These are phyloP conservation scores for Mycena vulgaris DNA, from an alignment of 768 basidiomycete species.

Conservation along the genomic window DNA sequence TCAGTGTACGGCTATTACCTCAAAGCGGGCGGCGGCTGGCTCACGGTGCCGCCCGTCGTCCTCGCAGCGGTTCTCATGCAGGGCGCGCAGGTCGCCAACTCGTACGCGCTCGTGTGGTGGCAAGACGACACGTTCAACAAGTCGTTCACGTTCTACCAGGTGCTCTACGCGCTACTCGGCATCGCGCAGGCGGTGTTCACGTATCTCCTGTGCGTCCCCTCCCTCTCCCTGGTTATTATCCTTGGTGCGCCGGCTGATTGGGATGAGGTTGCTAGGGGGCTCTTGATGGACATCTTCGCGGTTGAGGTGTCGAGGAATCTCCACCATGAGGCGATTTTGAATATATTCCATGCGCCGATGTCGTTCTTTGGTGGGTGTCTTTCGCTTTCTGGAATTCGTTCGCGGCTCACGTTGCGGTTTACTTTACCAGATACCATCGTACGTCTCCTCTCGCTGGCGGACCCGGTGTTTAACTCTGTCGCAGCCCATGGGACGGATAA, in stretches of 20 bases:
- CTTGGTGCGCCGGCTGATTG: too few species aligned
- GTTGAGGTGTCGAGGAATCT: slow-evolving; percentile 73
- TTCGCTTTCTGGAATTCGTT: slow-evolving; percentile 41
- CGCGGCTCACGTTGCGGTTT: slow-evolving; percentile 4
- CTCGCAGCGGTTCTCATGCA: slow-evolving; percentile 71
- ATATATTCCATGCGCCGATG: slow-evolving; percentile 81
- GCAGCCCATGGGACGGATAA: slow-evolving; percentile 72
- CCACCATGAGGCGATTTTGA: slow-evolving; percentile 67
- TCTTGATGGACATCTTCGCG: slow-evolving; percentile 69
- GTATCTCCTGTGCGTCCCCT: slow-evolving; percentile 63
- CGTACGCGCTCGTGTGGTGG: slow-evolving; percentile 83
- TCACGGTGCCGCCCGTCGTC: slow-evolving; percentile 65
- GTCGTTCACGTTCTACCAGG: slow-evolving; percentile 74
- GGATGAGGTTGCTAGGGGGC: slow-evolving; percentile 65
- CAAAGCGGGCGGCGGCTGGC: slow-evolving; percentile 64
- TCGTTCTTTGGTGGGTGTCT: slow-evolving; percentile 76
- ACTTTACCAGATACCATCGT: slow-evolving; percentile 31
- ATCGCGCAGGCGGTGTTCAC: slow-evolving; percentile 70
- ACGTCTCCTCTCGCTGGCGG: neutral
- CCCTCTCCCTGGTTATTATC: too few species aligned
- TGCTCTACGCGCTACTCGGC: slow-evolving; percentile 74
- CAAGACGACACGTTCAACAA: slow-evolving; percentile 67
- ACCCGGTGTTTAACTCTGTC: neutral
- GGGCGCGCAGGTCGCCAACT: slow-evolving; percentile 70
- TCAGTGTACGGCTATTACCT: slow-evolving; percentile 75